A percentile compares a stretch with the other conserved stretches of the same genome.
phyloP scores from a whole-genome alignment of 352 stramenopile species.

The Phytophthora citricola region DNA sequence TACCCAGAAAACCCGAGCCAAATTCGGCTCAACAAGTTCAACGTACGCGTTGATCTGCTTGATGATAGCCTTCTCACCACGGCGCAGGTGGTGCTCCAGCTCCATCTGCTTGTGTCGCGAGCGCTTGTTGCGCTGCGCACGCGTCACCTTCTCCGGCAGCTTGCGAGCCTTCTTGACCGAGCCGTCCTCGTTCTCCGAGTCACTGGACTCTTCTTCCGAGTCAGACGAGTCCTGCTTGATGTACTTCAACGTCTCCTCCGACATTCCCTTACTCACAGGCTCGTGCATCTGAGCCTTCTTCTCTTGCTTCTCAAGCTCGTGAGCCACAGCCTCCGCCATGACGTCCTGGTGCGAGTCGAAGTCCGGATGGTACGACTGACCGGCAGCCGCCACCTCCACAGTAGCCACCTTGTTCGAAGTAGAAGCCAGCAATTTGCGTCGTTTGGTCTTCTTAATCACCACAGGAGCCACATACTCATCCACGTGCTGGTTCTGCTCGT shows the following conservation, averaged over 20 bases:
- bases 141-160: slow-evolving; percentile 66
- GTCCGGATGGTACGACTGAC: slow-evolving; percentile 89
- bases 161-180: slow-evolving; percentile 46
- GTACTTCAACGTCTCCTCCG: slow-evolving; percentile 80
- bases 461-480: slow-evolving; percentile 72
- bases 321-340: slow-evolving; percentile 70
- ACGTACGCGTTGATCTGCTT: slow-evolving; percentile 91
- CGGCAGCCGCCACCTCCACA: slow-evolving; percentile 73
- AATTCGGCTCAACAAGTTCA: not conserved
- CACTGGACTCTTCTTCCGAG: slow-evolving; percentile 45
- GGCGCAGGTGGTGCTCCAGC: slow-evolving; percentile 64
- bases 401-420: slow-evolving; percentile 77
- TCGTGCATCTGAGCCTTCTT: slow-evolving; percentile 52
- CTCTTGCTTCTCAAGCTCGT: slow-evolving; percentile 74
- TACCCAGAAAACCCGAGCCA: not conserved
- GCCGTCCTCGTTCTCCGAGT: slow-evolving; percentile 55
- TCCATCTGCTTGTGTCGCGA: slow-evolving; percentile 84
- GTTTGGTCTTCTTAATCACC: slow-evolving; percentile 62
- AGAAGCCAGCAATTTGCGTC: slow-evolving; percentile 58
- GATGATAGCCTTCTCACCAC: slow-evolving; percentile 75
- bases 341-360: slow-evolving; percentile 85
- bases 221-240: slow-evolving; percentile 74
- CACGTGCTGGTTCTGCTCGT: slow-evolving; percentile 44
- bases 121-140: slow-evolving; percentile 79
- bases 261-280: slow-evolving; percentile 65